Evolutionary conservation across 495 filamentous ascomycete genomes (phyloP), one percentile per base, ranked within the genome.

Genomic region (Xylaria cubensis): DNA sequence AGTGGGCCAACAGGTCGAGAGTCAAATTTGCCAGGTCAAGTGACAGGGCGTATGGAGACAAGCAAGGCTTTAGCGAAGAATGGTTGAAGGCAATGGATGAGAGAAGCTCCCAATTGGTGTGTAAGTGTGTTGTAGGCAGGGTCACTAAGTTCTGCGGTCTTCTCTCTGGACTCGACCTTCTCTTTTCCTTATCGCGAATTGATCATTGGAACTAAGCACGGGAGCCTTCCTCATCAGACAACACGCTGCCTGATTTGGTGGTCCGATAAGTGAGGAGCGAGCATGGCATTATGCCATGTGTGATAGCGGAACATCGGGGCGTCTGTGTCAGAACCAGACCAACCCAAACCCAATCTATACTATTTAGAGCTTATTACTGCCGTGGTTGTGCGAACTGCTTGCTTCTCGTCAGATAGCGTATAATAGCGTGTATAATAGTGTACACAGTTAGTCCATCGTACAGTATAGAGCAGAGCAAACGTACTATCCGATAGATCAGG

Each of bases 141-240:
- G 41, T 41, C 24, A 26, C 36, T 39, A 39, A 7, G 15, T 53
- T 48, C 53, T 46, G 56, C 46, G 34, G 36, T n/a, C 36, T 59
- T 46, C 67, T 70, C 39, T 39, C 68, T 24, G 46, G 15, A 48
- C 68, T 24, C 34, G 15, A 48, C 62, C 36, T 50, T 53, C 53
- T n/a, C 36, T 17, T 26, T 36, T 26, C 51, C 70, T 72, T 72
- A 72, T 72, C 70, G 70, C 70, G 53, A 24, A 15, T 13, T 39
- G 41, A 34, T 53, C 63, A 72, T 67, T 61, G 50, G 63, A 29
- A 72, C 62, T 24, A 50, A 4, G 29, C 62, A 26, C 26, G 44
- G 61, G 61, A 71, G 69, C 69, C 69, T 71, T 61, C 69, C 48
- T 72, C 63, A 10, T n/a, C 70, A 66, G 62, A 50, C 41, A 64